Evolutionary conservation across 2,329 filamentous ascomycete species (phyloP).

Genomic region (Harringtonia aguacate): DNA sequence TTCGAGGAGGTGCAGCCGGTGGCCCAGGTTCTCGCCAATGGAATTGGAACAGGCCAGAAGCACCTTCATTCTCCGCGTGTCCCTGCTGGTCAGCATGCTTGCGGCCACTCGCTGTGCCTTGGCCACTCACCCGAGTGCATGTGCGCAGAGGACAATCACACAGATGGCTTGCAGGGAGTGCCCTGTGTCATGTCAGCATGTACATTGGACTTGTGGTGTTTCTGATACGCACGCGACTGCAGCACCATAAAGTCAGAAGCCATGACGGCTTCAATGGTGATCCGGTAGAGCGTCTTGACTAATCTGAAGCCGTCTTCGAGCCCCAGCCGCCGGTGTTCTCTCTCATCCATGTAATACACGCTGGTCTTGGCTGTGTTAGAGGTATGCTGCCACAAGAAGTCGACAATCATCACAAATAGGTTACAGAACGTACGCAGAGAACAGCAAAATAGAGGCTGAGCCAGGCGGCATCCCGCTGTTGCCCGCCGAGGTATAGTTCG

Average conservation of each 20-base stretch:
- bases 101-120: not conserved
- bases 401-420: not conserved
- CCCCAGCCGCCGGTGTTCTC: not conserved
- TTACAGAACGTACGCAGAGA: constrained; percentile 1
- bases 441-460: not conserved
- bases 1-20: not conserved
- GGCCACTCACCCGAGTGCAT: not conserved
- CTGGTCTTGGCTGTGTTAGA: not conserved
- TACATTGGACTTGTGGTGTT: not conserved
- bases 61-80: not conserved
- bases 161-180: constrained; percentile 1
- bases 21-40: not conserved
- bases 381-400: no score
- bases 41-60: not conserved
- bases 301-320: not conserved
- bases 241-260: constrained; percentile 1
- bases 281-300: not conserved
- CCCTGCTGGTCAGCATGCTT: not conserved
- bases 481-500: not conserved
- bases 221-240: not conserved
- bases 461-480: not conserved
- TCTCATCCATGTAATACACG: constrained; percentile 1
- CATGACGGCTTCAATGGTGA: not conserved
- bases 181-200: not conserved
- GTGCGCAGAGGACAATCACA: not conserved